A percentile compares a stretch with the other conserved stretches of the same genome.
phyloP scores from a whole-genome alignment of 176 grass and related monocot genomes.

The Carex littledalei region DNA sequence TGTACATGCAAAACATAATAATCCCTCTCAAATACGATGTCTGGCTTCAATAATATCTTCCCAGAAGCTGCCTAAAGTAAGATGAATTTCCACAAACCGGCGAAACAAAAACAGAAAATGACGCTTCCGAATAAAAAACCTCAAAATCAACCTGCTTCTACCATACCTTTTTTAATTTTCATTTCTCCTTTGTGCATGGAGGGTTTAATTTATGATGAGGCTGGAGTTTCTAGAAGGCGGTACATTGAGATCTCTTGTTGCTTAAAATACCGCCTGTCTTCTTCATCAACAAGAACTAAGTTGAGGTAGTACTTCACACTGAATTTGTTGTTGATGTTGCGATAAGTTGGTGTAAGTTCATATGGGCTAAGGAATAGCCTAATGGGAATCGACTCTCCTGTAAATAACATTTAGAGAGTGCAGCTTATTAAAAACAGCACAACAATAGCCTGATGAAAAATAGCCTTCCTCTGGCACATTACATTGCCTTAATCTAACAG shows the following conservation, averaged over 20 bases:
- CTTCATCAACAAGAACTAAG: conserved; percentile 91
- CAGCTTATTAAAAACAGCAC: neutral
- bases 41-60: neutral
- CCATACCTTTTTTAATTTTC: neutral
- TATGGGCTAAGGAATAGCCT: conserved; percentile 77
- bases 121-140: neutral
- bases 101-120: conserved; percentile 2
- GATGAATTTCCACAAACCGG: conserved; percentile 6
- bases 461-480: neutral
- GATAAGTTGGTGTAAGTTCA: conserved; percentile 51
- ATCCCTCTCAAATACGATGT: neutral
- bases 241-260: conserved; percentile 92
- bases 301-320: conserved; percentile 96
- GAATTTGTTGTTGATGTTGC: conserved; percentile 95
- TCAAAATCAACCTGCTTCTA: neutral
- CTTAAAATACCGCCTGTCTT: conserved; percentile 96
- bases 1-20: conserved; percentile 6
- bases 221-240: conserved; percentile 43
- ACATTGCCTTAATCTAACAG: neutral
- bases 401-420: neutral
- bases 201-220: conserved; percentile 8
- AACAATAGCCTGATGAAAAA: neutral
- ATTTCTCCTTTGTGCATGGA: neutral
- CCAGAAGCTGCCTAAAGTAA: neutral
- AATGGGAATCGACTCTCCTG: conserved; percentile 50